A percentile compares a stretch with the other conserved stretches of the same genome.
These are phyloP conservation scores for Ulota crispa DNA, from an alignment of 225 moss, liverwort and hornwort species.

Conservation along the genomic window DNA sequence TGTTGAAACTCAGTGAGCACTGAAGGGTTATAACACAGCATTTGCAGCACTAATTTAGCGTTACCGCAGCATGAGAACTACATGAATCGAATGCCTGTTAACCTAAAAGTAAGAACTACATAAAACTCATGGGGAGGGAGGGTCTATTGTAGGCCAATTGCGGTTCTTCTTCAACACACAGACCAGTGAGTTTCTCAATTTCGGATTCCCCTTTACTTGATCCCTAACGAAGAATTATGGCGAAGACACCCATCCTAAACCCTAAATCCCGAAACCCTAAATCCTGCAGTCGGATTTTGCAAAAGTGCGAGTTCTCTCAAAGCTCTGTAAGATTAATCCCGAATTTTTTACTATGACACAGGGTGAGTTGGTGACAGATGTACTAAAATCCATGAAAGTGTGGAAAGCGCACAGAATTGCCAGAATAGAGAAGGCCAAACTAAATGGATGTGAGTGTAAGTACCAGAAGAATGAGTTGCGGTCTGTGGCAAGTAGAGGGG, in stretches of 20 bases:
- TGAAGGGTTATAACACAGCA: neutral
- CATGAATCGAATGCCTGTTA: neutral
- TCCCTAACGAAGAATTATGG: neutral
- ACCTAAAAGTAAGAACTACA: neutral
- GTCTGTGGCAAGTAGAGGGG: constrained; percentile 41
- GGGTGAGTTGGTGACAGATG: neutral
- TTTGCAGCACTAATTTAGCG: neutral
- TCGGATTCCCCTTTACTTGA: neutral
- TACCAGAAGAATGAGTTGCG: constrained; percentile 40
- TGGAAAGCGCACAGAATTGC: neutral
- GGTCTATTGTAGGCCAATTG: neutral
- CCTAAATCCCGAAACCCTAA: constrained; percentile 13
- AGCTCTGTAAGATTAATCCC: neutral
- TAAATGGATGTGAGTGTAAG: neutral
- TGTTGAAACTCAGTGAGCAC: neutral
- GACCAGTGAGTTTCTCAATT: neutral
- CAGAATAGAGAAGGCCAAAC: neutral
- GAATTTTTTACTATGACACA: neutral
- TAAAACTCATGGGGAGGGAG: neutral
- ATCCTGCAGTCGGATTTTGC: neutral
- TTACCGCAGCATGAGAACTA: neutral
- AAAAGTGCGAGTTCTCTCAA: neutral
- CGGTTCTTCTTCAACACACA: neutral
- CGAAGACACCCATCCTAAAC: neutral
- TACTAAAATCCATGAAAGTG: neutral